phyloP scores from a whole-genome alignment of 176 grass and related monocot species.

The Echinochloa phyllopogon region DNA sequence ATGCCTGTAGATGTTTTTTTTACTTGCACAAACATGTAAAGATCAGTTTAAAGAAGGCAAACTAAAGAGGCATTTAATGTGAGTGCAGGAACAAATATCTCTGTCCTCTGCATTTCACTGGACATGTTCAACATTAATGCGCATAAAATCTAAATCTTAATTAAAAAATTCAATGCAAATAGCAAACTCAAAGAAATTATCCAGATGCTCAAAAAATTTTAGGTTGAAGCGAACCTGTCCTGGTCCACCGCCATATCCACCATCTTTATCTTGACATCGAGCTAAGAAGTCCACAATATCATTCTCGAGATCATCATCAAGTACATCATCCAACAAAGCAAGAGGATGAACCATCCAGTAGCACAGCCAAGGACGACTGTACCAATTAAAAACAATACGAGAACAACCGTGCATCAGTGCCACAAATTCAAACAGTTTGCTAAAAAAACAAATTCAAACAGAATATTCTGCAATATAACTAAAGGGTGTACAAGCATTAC shows the following conservation, averaged over 20 bases:
- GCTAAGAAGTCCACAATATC: constrained; percentile 80
- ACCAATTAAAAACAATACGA: constrained; percentile 36
- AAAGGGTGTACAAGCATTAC: constrained; percentile 44
- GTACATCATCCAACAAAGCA: constrained; percentile 73
- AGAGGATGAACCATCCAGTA: constrained; percentile 94
- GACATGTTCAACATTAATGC: background rate
- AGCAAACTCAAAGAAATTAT: constrained; percentile 27
- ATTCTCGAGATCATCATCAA: constrained; percentile 73
- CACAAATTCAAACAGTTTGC: constrained; percentile 3
- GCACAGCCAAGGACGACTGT: constrained; percentile 92
- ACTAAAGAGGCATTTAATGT: constrained; percentile 7
- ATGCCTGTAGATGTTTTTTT: background rate
- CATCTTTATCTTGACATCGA: constrained; percentile 90
- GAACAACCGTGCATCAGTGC: constrained; percentile 11
- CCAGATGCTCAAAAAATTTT: constrained; percentile 25
- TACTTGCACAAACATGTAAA: constrained; percentile 22
- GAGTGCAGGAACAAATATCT: constrained; percentile 6
- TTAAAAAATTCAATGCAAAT: constrained; percentile 18
- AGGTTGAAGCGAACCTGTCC: constrained; percentile 76
- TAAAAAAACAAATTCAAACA: constrained; percentile 16
- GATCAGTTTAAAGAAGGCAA: background rate
- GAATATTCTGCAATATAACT: background rate
- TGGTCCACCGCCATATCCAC: constrained; percentile 91
- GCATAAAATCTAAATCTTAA: background rate
- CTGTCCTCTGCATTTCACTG: constrained; percentile 3